Percentiles rank a stretch among this genome's conserved stretches.
These are phyloP conservation scores for Clavispora phyllophila DNA, from an alignment of 805 yeast species.

Conservation along the genomic window DNA sequence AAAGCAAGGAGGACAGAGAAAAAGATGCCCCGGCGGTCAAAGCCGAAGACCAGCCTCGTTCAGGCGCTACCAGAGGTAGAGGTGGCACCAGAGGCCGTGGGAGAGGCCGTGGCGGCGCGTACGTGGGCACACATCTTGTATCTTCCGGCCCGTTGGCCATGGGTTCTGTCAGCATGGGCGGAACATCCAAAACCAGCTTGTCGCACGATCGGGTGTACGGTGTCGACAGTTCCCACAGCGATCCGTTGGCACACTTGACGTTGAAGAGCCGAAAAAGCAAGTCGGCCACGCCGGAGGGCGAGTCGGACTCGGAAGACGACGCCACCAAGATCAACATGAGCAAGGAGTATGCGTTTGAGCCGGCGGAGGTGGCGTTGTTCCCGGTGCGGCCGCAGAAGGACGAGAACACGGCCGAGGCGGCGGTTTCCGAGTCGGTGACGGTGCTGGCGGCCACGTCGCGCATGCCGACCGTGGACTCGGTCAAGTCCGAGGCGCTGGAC, in stretches of 20 bases:
- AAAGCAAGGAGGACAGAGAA: conserved; percentile 78
- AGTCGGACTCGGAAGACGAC: conserved; percentile 40
- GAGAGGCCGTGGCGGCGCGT: conserved; percentile 33
- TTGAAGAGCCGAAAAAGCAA: conserved; percentile 22
- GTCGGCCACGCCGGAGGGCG: conserved; percentile 20
- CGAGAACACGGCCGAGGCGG: conserved; percentile 15
- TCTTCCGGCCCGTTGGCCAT: conserved; percentile 71
- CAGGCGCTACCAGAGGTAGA: conserved; percentile 17
- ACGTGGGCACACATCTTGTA: conserved; percentile 57
- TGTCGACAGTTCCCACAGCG: conserved; percentile 34
- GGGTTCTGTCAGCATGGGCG: conserved; percentile 49
- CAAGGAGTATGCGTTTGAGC: conserved; percentile 49
- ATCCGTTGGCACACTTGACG: conserved; percentile 33
- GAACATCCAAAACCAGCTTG: conserved; percentile 22
- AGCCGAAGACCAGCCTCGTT: conserved; percentile 22
- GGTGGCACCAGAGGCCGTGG: conserved; percentile 31
- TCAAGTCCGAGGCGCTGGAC: conserved; percentile 29
- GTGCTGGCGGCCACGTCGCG: conserved; percentile 9
- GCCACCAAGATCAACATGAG: conserved; percentile 58
- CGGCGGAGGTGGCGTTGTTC: conserved; percentile 52
- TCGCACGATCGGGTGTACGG: conserved; percentile 40
- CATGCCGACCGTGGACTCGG: conserved; percentile 13
- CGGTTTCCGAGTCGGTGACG: conserved; percentile 24
- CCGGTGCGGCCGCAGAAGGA: conserved; percentile 67
- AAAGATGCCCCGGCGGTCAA: conserved; percentile 60